Percentiles rank a stretch among this genome's conserved stretches.
Conservation (phyloP, 140 eudicot genomes). For the Ambrosia hybrid region DNA sequence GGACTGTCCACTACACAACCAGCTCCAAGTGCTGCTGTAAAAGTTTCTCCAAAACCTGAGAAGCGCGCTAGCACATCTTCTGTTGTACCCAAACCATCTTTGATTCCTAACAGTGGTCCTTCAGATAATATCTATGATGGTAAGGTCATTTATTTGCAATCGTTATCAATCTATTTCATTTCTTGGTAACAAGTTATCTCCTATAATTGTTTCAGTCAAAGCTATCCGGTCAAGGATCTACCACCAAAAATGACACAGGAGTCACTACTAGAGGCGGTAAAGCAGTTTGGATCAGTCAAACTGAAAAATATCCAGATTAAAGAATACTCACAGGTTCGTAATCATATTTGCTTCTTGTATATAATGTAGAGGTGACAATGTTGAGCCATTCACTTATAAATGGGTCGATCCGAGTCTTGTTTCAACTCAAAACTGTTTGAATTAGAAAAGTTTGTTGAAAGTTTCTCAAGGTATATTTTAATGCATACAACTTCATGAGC, state of each 20-base stretch:
- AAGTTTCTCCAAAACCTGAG: not conserved
- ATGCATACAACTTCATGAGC: not conserved
- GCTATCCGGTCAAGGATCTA: slow-evolving; percentile 51
- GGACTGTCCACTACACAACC: slow-evolving; percentile 25
- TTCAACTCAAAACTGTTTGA: not conserved
- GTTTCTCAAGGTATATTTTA: not conserved
- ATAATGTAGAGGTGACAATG: not conserved
- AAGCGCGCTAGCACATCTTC: slow-evolving; percentile 12
- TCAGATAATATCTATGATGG: slow-evolving; percentile 23
- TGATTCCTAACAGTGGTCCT: slow-evolving; percentile 21
- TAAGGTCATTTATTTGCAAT: slow-evolving; percentile 23
- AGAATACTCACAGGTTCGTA: slow-evolving; percentile 44
- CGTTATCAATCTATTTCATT: slow-evolving; percentile 1
- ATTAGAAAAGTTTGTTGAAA: slow-evolving; percentile 10
- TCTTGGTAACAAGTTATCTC: slow-evolving; percentile 5
- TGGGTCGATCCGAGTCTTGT: not conserved
- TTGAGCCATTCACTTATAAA: not conserved
- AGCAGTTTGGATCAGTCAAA: slow-evolving; percentile 47
- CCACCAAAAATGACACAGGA: slow-evolving; percentile 45
- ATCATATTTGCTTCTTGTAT: not conserved
- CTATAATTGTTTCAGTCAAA: slow-evolving; percentile 28
- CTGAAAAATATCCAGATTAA: slow-evolving; percentile 49
- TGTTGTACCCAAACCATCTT: slow-evolving; percentile 24
- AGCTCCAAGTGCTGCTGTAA: slow-evolving; percentile 19
- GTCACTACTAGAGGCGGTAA: slow-evolving; percentile 42